Base-by-base conservation (phyloP, 2,329 filamentous ascomycete genomes). In the Penicillium digitatum region DNA sequence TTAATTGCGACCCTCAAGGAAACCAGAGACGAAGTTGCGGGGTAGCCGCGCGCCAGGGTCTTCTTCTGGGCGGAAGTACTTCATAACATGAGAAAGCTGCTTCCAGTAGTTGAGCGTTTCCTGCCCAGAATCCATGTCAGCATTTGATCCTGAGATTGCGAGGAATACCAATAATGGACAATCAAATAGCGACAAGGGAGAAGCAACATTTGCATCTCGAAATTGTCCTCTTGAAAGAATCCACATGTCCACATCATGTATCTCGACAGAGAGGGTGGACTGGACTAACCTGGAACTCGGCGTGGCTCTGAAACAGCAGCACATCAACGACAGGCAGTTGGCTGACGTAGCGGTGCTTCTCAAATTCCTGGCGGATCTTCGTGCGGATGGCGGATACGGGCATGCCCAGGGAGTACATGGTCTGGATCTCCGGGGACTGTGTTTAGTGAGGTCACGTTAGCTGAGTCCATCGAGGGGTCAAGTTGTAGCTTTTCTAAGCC, bases 71-170 rank as follows among this genome's bases (percentile, higher is more conserved):
- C 92, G 86, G 82, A 97, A 99, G 78, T 96, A 99, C 68, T 94
- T 91, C 83, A 99, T 90, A 66, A 99, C 83, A 74, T 99, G 94
- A 61, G 89, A 89, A 59, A 92, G 82, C 78, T 99, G 94, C 78
- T 96, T 96, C 94, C 94, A 99, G 82, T 89, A 99, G 80, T 99
- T 99, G 81, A 99, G 85, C 51, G 89, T 99, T 82, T 99, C 94
- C 92, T 96, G 45, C 20, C 43, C 45, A n/a, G 7, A 10, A 47
- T 34, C 16, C 20, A 45, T 44, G 46, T 52, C 24, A 58, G 42
- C 26, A 34, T 39, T 37, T 31, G 16, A 22, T 14, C 3, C 26
- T 22, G 12, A 14, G 10, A 31, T 26, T 52, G 27, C 14, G 4
- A 14, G 12, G 16, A 16, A 8, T 20, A 29, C 3, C n/a, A 4